Percentiles rank a stretch among this genome's conserved stretches.
Evolutionary conservation across 2,329 filamentous ascomycete species (phyloP).

Genomic region (Trichoderma arundinaceum): DNA sequence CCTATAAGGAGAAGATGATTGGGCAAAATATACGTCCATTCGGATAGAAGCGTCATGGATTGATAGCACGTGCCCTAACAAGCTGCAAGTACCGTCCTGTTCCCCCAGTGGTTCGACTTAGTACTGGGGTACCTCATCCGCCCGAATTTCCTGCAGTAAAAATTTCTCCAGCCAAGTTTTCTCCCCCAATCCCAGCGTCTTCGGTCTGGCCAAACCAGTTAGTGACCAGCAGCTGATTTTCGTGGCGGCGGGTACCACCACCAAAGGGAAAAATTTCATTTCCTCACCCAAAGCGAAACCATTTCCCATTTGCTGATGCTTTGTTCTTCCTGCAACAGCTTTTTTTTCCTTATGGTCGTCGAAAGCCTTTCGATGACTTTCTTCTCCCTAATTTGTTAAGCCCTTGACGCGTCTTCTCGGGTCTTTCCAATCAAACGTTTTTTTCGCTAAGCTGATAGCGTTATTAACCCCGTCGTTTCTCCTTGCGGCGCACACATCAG

Average conservation of each 20-base stretch:
- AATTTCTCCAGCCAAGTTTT: constrained; percentile 7
- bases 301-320: too few relatives aligned
- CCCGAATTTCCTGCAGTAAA: neutral
- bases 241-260: constrained; percentile 27
- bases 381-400: constrained; percentile 14
- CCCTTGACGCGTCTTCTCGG: constrained; percentile 19
- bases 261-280: constrained; percentile 23
- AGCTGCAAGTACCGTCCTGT: neutral
- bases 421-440: neutral
- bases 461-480: constrained; percentile 30
- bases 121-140: neutral
- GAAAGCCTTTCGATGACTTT: neutral
- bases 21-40: neutral
- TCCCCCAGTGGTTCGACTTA: neutral
- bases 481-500: constrained; percentile 30
- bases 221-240: constrained; percentile 24
- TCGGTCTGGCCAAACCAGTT: constrained; percentile 19
- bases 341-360: neutral
- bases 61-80: neutral
- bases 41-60: neutral
- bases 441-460: constrained; percentile 29
- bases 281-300: neutral
- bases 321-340: too few relatives aligned
- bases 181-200: constrained; percentile 2
- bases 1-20: neutral